Conservation (phyloP, 345 rosid genomes). For the Lagerstroemia speciosa region DNA sequence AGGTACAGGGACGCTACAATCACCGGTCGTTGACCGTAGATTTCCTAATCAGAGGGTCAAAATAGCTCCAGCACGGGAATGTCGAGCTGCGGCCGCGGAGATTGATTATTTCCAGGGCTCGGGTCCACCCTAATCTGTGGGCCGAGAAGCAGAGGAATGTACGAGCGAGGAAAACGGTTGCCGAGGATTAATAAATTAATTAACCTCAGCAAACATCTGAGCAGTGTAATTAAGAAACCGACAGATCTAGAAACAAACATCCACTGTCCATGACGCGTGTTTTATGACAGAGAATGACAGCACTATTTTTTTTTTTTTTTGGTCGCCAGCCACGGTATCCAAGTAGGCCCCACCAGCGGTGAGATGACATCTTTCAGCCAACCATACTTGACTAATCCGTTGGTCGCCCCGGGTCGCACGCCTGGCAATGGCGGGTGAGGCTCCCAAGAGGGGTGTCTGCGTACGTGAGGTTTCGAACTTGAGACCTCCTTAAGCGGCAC, state of each 20-base stretch:
- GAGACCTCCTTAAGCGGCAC: no score
- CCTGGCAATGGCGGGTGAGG: no score
- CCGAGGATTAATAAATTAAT: neutral
- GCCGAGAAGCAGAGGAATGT: neutral
- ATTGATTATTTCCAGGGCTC: neutral
- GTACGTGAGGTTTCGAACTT: no score
- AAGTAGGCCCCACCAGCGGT: no score
- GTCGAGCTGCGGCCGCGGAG: neutral
- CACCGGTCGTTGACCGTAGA: neutral
- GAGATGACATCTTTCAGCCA: no score
- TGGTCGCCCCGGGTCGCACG: no score
- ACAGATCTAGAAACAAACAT: slow-evolving; percentile 1
- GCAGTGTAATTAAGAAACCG: slow-evolving; percentile 11
- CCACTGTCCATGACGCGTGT: neutral
- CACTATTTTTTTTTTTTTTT: no score
- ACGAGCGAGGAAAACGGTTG: neutral
- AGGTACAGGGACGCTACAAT: no score
- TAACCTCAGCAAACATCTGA: neutral
- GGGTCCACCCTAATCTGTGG: neutral
- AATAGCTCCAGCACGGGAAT: neutral
- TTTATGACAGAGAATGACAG: no score
- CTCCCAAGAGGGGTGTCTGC: no score
- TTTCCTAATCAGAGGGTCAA: neutral
- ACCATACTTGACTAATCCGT: no score
- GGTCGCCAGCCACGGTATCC: no score